Evolutionary conservation across 2,329 filamentous ascomycete genomes (phyloP).

Genomic region (Penicillium decumbens): DNA sequence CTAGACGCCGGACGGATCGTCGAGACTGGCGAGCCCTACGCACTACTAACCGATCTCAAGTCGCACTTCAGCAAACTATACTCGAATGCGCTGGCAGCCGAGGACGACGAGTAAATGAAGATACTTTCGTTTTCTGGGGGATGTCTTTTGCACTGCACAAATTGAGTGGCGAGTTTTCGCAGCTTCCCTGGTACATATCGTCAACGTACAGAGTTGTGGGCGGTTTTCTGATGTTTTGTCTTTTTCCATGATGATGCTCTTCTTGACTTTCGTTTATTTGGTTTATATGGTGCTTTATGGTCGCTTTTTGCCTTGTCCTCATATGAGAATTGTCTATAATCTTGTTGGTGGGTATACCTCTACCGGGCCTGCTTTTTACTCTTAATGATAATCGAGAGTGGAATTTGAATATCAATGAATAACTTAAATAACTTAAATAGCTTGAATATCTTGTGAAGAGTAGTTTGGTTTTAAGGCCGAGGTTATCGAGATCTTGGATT

Average conservation of each 20-base stretch:
- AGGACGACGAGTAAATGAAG: slow-evolving; percentile 18
- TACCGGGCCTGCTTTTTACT: background rate
- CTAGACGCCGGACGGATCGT: slow-evolving; percentile 35
- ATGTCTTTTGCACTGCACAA: slow-evolving; percentile 12
- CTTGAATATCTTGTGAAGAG: background rate
- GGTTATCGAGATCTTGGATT: too few species aligned
- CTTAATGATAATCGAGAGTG: slow-evolving; percentile 12
- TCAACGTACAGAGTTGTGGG: slow-evolving; percentile 14
- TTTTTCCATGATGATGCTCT: slow-evolving; percentile 8
- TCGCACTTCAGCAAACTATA: slow-evolving; percentile 39
- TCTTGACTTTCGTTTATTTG: slow-evolving; percentile 14
- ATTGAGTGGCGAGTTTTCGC: slow-evolving; percentile 6
- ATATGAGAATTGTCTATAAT: slow-evolving; percentile 12
- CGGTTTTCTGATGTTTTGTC: slow-evolving; percentile 1
- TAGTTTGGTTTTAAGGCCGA: too few species aligned
- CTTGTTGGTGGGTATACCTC: background rate
- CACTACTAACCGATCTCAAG: slow-evolving; percentile 32
- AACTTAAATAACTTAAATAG: background rate
- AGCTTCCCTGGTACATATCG: slow-evolving; percentile 19
- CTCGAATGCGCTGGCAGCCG: slow-evolving; percentile 20
- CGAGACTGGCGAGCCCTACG: slow-evolving; percentile 35
- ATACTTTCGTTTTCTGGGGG: background rate
- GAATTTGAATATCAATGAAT: slow-evolving; percentile 7
- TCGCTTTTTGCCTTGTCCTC: background rate
- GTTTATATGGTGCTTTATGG: background rate